phyloP scores from a whole-genome alignment of 352 stramenopile species.

The Porosira glacialis region DNA sequence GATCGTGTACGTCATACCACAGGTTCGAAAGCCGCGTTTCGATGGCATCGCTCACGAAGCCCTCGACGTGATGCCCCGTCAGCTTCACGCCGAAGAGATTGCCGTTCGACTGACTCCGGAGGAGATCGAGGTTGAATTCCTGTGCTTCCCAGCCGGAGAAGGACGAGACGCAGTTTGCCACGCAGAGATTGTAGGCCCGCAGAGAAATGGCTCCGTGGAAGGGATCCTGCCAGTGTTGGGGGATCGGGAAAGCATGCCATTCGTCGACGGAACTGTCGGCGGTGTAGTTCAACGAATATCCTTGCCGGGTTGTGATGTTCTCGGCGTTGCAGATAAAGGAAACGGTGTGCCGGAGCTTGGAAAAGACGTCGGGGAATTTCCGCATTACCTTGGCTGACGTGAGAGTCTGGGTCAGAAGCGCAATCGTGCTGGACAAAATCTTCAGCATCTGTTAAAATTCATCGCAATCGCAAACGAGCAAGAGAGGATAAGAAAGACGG shows the following conservation, averaged over 20 bases:
- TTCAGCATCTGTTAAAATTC: no score
- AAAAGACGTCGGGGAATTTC: no score
- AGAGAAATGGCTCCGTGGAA: conserved; percentile 59
- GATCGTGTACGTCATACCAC: conserved; percentile 47
- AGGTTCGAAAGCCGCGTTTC: conserved; percentile 39
- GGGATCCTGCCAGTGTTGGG: conserved; percentile 54
- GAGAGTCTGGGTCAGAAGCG: no score
- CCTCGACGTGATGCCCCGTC: conserved; percentile 42
- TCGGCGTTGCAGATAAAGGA: conserved; percentile 43
- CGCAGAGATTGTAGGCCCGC: conserved; percentile 67
- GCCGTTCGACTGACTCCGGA: conserved; percentile 34
- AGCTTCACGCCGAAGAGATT: conserved; percentile 74
- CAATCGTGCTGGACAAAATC: no score
- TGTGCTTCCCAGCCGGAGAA: conserved; percentile 76
- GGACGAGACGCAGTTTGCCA: conserved; percentile 67
- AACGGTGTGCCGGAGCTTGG: no score
- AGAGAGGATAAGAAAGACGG: conserved; percentile 13
- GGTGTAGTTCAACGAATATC: conserved; percentile 7
- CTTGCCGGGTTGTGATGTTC: no score
- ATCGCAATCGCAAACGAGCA: no score
- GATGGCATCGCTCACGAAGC: conserved; percentile 34
- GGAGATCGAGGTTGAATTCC: conserved; percentile 66
- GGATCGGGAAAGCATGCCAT: conserved; percentile 52
- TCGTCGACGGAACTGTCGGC: conserved; percentile 1
- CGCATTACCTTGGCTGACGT: no score